Evolutionary conservation across 371 early-diverging fungal species (phyloP).

Genomic region (Caulochytrium protostelioides): DNA sequence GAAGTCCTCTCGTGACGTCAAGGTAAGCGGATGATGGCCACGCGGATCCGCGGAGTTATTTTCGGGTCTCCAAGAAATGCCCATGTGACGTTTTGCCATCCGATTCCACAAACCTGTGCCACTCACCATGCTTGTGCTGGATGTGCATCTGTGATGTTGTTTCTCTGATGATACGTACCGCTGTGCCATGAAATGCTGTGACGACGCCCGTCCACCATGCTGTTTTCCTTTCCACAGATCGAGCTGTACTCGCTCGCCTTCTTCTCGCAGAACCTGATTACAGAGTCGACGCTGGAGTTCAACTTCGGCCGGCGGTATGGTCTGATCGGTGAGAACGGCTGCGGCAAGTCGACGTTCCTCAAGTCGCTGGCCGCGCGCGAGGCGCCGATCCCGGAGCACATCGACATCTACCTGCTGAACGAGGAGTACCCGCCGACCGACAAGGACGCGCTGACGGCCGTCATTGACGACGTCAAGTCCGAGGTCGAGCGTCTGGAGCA

Average conservation of each 20-base stretch:
- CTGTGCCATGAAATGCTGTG: no score
- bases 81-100: not conserved
- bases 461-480: slow-evolving; percentile 65
- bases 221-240: slow-evolving; percentile 27
- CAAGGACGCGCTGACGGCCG: slow-evolving; percentile 69
- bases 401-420: slow-evolving; percentile 86
- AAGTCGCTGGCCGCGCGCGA: slow-evolving; percentile 80
- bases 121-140: not conserved
- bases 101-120: not conserved
- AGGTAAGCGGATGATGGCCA: no score
- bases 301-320: slow-evolving; percentile 95
- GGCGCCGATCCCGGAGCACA: slow-evolving; percentile 85
- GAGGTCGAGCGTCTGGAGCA: slow-evolving; percentile 70
- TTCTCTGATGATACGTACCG: not conserved
- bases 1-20: slow-evolving; percentile 71
- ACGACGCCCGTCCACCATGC: not conserved
- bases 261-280: slow-evolving; percentile 76
- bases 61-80: not conserved
- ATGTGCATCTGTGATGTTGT: not conserved
- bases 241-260: slow-evolving; percentile 81
- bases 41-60: no score
- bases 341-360: slow-evolving; percentile 96
- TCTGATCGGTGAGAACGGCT: slow-evolving; percentile 91
- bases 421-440: slow-evolving; percentile 88
- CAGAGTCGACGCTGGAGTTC: slow-evolving; percentile 84